Base-by-base conservation (phyloP, 257 asterid genomes). In the Penstemon barbatus region DNA sequence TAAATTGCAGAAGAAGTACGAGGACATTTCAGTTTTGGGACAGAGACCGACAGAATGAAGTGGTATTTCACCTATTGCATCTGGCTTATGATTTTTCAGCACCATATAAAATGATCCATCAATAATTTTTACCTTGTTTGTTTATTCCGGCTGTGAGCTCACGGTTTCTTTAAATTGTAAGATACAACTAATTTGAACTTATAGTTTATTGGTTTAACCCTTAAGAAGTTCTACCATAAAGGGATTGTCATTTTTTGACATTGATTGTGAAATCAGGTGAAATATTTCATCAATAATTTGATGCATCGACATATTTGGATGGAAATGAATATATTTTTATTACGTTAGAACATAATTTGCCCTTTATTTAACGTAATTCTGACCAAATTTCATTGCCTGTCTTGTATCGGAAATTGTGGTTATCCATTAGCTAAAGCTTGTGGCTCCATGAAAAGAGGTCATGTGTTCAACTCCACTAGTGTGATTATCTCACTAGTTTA, bases 21-120 rank as follows among this genome's bases (percentile, higher is more conserved):
- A 90, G 79, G 97, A 90, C 75, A 90, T 90, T 69, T 70, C 94
- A 57, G 94, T 85, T 73, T 75, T 90, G 80, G 97, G 96, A 62
- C 92, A 90, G 84, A 85, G 97, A 78, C 96, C 39, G 60, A 37
- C 85, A 5, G 96, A 86, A 80, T 86, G 86, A 84, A 75, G 66
- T 62, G 60, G 66, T 66, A 52, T 38, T 10, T 43, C 68, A 59
- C 49, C 57, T 50, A 57, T 71, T 36, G 40, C 65, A 41, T n/a
- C 60, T 10, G 45, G 52, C 54, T 49, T 67, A 43, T 66, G 39
- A 19, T 52, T 58, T 39, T 52, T 55, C 80, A 41, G 51, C 65
- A 25, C 71, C 33, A 61, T 73, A 63, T 72, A 63, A 10, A 74
- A 71, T 37, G 57, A 65, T 64, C 64, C 74, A 69, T 73, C 49